phyloP scores from a whole-genome alignment of 306 rosid genomes.

The Sesbania bispinosa region DNA sequence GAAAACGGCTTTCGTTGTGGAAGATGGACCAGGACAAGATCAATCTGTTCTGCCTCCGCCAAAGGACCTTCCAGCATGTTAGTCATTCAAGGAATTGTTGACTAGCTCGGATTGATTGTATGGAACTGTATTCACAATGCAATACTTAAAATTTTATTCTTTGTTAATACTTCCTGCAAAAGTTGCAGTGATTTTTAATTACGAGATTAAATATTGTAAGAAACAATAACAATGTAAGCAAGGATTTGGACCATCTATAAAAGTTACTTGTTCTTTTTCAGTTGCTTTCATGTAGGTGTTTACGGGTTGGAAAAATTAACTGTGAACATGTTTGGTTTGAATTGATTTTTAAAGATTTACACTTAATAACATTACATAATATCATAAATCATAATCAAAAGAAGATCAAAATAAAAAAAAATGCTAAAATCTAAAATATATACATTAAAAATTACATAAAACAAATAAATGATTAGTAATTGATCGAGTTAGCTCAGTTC shows the following conservation, averaged over 20 bases:
- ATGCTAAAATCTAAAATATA: no score
- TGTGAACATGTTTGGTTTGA: no score
- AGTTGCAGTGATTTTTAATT: conserved; percentile 40
- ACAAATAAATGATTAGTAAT: no score
- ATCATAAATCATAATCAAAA: no score
- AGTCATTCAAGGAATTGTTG: neutral
- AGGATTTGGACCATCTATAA: conserved; percentile 6
- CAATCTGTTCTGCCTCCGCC: conserved; percentile 79
- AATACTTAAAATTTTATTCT: conserved; percentile 5
- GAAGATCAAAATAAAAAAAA: no score
- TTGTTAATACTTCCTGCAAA: conserved; percentile 34
- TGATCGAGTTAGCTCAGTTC: no score
- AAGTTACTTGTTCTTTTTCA: conserved; percentile 7
- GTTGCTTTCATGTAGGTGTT: neutral
- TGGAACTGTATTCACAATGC: conserved; percentile 1
- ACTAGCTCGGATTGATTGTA: conserved; percentile 10
- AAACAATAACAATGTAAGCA: conserved; percentile 20
- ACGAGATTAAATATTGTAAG: neutral
- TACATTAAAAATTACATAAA: no score
- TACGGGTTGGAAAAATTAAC: no score
- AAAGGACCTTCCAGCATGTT: conserved; percentile 73
- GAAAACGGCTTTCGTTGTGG: conserved; percentile 80
- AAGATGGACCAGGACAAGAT: conserved; percentile 69
- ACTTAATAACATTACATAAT: no score
- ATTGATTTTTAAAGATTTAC: no score